Percentiles rank a stretch among this genome's conserved stretches.
These are phyloP conservation scores for Termitomyces bulborhizus DNA, from an alignment of 768 basidiomycete species.

Conservation along the genomic window DNA sequence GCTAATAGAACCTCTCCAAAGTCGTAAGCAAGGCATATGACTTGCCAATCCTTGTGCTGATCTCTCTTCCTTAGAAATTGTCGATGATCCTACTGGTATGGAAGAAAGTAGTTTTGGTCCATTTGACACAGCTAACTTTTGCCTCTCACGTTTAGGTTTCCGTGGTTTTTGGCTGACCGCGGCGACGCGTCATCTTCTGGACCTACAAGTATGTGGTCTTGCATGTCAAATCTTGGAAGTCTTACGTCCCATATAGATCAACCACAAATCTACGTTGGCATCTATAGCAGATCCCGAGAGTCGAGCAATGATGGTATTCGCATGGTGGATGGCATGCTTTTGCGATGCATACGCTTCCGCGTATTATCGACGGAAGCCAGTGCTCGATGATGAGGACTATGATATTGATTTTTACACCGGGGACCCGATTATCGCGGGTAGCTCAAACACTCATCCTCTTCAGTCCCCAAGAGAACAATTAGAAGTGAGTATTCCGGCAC, in stretches of 20 bases:
- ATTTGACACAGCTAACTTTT: background rate
- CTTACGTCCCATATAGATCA: constrained; percentile 46
- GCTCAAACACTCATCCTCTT: constrained; percentile 36
- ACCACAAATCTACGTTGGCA: constrained; percentile 74
- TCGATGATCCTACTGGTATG: constrained; percentile 65
- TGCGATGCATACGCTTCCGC: constrained; percentile 78
- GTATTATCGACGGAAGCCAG: constrained; percentile 82
- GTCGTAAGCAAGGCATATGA: constrained; percentile 55
- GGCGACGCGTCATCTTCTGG: constrained; percentile 72
- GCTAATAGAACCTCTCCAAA: constrained; percentile 79
- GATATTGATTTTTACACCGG: constrained; percentile 85
- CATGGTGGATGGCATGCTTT: constrained; percentile 92
- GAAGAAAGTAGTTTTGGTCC: constrained; percentile 6
- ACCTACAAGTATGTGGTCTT: constrained; percentile 53
- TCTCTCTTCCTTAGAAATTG: constrained; percentile 47
- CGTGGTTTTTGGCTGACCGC: constrained; percentile 81
- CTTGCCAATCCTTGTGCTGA: constrained; percentile 8
- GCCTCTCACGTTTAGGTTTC: constrained; percentile 45
- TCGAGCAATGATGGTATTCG: constrained; percentile 82
- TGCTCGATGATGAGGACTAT: constrained; percentile 85
- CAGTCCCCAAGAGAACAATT: constrained; percentile 74
- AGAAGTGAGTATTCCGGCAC: constrained; percentile 43
- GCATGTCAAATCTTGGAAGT: constrained; percentile 1
- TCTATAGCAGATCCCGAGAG: constrained; percentile 69
- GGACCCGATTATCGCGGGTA: constrained; percentile 50